Base-by-base conservation (phyloP, 2,329 filamentous ascomycete genomes). In the Diaporthe helianthi region DNA sequence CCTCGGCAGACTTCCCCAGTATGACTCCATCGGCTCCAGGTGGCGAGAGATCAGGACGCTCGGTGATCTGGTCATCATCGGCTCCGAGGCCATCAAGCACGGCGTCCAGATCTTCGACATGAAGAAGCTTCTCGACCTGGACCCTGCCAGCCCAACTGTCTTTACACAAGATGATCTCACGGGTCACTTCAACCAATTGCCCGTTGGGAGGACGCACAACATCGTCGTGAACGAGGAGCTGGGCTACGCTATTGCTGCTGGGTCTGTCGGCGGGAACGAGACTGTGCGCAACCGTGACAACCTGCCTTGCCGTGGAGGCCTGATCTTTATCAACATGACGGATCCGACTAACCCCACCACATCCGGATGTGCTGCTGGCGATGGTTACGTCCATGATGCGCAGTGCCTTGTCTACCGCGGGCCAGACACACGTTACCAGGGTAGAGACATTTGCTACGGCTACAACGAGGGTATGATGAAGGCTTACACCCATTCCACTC, bases 61-160 rank as follows among this genome's bases (percentile, higher is more conserved):
- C 69, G 77, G 77, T 67, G 77, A 76, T 76, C 76, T 78, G 69
- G 76, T 78, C 67, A 76, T 81, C 67, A 79, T 82, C 67, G 80
- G 80, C 44, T 77, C 76, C 73, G 80, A 82, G 72, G 83, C 84
- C 41, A 73, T 75, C 52, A 76, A 80, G 73, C 87, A 90, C 76
- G 85, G 85, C 41, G 83, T 90, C 55, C 88, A 90, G 77, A 83
- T 90, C 77, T 90, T 90, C 74, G 88, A 90, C 77, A 83, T 89
- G 85, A 83, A 80, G 73, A 89, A 85, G 79, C 79, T 87, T n/a
- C 79, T 86, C 66, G 78, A 78, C 46, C 75, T 87, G 69, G 79
- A 83, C 76, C 81, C 82, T 1, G 78, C 76, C 2, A 77, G 71
- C 29, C 83, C 84, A 12, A 78, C 78, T 22, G 80, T 75, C 49